Evolutionary conservation across 371 early-diverging fungal genomes (phyloP).

Genomic region (Capniomyces stellatus): DNA sequence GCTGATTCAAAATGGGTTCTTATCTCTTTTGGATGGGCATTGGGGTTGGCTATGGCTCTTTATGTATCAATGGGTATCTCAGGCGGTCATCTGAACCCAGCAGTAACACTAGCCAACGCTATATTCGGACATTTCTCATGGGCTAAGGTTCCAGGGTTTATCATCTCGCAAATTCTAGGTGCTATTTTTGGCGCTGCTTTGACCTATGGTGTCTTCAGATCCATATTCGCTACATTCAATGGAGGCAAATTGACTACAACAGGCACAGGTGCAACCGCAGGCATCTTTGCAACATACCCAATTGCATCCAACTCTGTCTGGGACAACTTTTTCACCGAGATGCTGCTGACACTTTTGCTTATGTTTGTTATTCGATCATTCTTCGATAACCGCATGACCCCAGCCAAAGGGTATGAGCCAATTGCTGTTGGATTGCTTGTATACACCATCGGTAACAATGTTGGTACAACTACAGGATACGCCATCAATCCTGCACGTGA

Average conservation of each 20-base stretch:
- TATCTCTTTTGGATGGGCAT: slow-evolving; percentile 37
- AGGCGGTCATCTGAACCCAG: slow-evolving; percentile 67
- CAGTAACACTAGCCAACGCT: slow-evolving; percentile 50
- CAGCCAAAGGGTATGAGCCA: slow-evolving; percentile 29
- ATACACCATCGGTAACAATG: slow-evolving; percentile 35
- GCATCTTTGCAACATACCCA: slow-evolving; percentile 49
- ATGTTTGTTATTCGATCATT: slow-evolving; percentile 47
- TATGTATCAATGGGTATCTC: slow-evolving; percentile 51
- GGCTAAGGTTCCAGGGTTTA: slow-evolving; percentile 42
- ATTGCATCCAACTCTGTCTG: slow-evolving; percentile 27
- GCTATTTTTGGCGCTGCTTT: slow-evolving; percentile 52
- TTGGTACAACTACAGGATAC: slow-evolving; percentile 52
- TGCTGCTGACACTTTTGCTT: slow-evolving; percentile 54
- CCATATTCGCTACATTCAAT: slow-evolving; percentile 27
- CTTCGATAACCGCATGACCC: slow-evolving; percentile 47
- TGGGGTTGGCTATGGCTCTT: slow-evolving; percentile 37
- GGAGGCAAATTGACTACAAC: slow-evolving; percentile 35
- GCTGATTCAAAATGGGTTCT: slow-evolving; percentile 9
- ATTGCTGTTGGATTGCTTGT: slow-evolving; percentile 44
- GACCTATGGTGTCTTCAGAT: slow-evolving; percentile 19
- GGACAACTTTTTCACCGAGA: slow-evolving; percentile 42
- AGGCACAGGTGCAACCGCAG: slow-evolving; percentile 36
- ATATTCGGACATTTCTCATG: slow-evolving; percentile 49
- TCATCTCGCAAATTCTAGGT: slow-evolving; percentile 43
- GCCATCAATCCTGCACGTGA: slow-evolving; percentile 81